Evolutionary conservation across 345 rosid species (phyloP).

Genomic region (Erucastrum elatum): DNA sequence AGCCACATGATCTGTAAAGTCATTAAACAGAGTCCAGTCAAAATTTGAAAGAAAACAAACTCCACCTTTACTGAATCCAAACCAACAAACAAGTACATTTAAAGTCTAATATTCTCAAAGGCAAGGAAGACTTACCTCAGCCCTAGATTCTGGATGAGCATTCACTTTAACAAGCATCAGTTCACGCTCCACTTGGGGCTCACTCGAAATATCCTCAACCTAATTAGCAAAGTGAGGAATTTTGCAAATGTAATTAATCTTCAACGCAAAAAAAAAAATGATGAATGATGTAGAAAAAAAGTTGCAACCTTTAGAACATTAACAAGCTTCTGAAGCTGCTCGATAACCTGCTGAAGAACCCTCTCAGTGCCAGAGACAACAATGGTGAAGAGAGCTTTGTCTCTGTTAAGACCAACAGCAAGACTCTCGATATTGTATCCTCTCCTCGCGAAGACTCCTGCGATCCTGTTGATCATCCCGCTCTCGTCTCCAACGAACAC

Average conservation of each 20-base stretch:
- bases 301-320: conserved; percentile 76
- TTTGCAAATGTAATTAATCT: not conserved
- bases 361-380: conserved; percentile 87
- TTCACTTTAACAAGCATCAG: conserved; percentile 84
- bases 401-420: conserved; percentile 91
- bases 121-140: conserved; percentile 57
- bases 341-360: conserved; percentile 78
- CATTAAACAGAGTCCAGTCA: conserved; percentile 9
- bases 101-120: conserved; percentile 17
- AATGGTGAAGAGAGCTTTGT: conserved; percentile 89
- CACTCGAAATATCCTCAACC: conserved; percentile 91
- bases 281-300: not conserved
- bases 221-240: conserved; percentile 23
- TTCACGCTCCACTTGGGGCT: conserved; percentile 94
- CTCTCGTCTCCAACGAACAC: conserved; percentile 98
- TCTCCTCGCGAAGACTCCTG: conserved; percentile 94
- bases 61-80: not conserved
- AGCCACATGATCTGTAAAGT: conserved; percentile 83
- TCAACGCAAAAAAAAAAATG: conserved; percentile 15
- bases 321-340: conserved; percentile 96
- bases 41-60: conserved; percentile 27
- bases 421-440: conserved; percentile 98
- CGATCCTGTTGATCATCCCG: conserved; percentile 95
- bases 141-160: conserved; percentile 55
- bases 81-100: conserved; percentile 13